These are phyloP conservation scores for Amylocystis lapponica DNA, from an alignment of 768 basidiomycete genomes.

Conservation along the genomic window DNA sequence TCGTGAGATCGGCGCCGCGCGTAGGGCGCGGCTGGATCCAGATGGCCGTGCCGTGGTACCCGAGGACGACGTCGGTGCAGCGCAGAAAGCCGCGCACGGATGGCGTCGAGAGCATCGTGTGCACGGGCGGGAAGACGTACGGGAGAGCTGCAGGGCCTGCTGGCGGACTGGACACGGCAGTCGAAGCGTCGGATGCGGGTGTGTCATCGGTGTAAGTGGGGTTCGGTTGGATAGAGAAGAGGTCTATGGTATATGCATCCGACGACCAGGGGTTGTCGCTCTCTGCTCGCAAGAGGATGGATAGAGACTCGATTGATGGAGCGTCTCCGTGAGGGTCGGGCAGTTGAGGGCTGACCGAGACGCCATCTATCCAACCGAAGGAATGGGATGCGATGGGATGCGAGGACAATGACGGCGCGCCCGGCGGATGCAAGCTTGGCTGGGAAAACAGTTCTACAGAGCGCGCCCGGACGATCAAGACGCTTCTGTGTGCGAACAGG, in stretches of 20 bases:
- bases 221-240: constrained; percentile 44
- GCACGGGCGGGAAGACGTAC: constrained; percentile 47
- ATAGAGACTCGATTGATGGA: constrained; percentile 24
- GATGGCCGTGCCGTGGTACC: constrained; percentile 49
- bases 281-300: constrained; percentile 52
- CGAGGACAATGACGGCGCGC: constrained; percentile 22
- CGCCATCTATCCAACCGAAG: constrained; percentile 66
- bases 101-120: constrained; percentile 28
- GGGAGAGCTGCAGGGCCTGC: constrained; percentile 14
- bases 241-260: constrained; percentile 40
- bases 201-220: constrained; percentile 14
- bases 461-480: constrained; percentile 55
- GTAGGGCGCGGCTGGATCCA: constrained; percentile 56
- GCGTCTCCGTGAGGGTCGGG: neutral
- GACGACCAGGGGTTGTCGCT: constrained; percentile 57
- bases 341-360: constrained; percentile 31
- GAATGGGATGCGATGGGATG: constrained; percentile 38
- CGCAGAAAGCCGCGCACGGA: constrained; percentile 47
- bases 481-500: constrained; percentile 37
- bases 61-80: constrained; percentile 49
- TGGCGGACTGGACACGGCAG: neutral
- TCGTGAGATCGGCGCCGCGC: constrained; percentile 32
- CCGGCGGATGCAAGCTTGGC: constrained; percentile 31
- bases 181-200: neutral
- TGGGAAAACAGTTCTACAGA: constrained; percentile 51